phyloP scores from a whole-genome alignment of 176 grass and related monocot genomes.

The Olyra latifolia region DNA sequence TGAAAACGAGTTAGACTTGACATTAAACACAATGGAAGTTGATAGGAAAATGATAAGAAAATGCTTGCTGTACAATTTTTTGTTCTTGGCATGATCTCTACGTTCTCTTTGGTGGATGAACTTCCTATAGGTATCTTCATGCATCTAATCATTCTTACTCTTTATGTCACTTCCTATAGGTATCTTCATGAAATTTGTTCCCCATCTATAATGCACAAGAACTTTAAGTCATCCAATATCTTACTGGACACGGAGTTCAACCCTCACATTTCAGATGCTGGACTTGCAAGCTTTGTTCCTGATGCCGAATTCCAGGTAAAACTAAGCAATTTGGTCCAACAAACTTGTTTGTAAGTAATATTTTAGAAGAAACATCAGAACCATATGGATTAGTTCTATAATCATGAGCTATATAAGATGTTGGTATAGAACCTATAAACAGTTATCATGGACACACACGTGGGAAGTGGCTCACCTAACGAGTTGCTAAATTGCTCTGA shows the following conservation, averaged over 20 bases:
- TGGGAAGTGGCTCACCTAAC: not conserved
- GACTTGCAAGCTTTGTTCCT: slow-evolving; percentile 59
- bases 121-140: slow-evolving; percentile 68
- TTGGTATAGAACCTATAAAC: slow-evolving; percentile 9
- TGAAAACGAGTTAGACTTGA: not conserved
- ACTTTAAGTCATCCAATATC: slow-evolving; percentile 93
- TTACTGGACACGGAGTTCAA: slow-evolving; percentile 66
- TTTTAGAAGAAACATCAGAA: slow-evolving; percentile 1
- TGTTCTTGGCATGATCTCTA: not conserved
- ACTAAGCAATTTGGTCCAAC: not conserved
- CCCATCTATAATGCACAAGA: slow-evolving; percentile 85
- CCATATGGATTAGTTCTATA: slow-evolving; percentile 11
- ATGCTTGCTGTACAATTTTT: not conserved
- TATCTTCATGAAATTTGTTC: slow-evolving; percentile 90
- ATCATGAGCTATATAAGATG: not conserved
- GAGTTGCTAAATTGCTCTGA: not conserved
- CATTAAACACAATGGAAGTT: slow-evolving; percentile 25
- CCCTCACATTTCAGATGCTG: slow-evolving; percentile 86
- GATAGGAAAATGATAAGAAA: not conserved
- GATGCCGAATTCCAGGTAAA: slow-evolving; percentile 84
- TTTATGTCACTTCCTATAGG: slow-evolving; percentile 36
- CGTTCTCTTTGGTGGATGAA: slow-evolving; percentile 2
- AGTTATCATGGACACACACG: not conserved
- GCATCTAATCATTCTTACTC: slow-evolving; percentile 8
- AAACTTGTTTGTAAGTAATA: slow-evolving; percentile 19